Base-by-base conservation (phyloP, 2,329 filamentous ascomycete species). In the Fusarium graminum region DNA sequence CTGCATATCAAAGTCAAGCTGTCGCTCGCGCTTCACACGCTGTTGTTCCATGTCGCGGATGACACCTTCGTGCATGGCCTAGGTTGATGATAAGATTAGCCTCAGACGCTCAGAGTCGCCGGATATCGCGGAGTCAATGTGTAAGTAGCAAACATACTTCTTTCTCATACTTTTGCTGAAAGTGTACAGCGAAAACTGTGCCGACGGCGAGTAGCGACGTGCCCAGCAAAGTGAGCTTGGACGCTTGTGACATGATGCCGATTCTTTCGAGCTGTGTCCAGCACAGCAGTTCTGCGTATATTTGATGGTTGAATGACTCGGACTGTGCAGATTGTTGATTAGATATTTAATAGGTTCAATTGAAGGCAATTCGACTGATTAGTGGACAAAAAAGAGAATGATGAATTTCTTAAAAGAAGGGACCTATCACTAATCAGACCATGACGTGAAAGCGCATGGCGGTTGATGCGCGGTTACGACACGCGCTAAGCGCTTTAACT, bases 1-100 rank as follows among this genome's bases (percentile, higher is more conserved):
- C 76, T 99, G 95, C 86, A 97, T 88, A 68, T 98, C 94, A 74
- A 99, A 99, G 76, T 99, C 95, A 50, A 93, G 87, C 77, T 96
- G 92, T 59, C 95, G 90, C 78, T 99, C 95, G 69, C 88, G 86
- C 81, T 97, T 97, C 68, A 97, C 77, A 43, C 92, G 89, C 77
- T 97, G 94, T 75, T 96, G 93, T 75, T 98, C 94, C 84, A 97
- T 91, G 75, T 99, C 95, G 67, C 94, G 92, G 67, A 98, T 83
- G 40, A 99, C 95, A 42, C 95, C 95, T 69, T 91, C 88, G 75
- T 99, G 95, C 95, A 99, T 99, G 57, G 92, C 92, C 95, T 94
- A 65, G 32, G 13, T 32, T 25, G 30, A 47, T 13, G 30, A 40
- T 16, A 19, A 19, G 22, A 49, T 69, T 61, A 70, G 63, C 19